Evolutionary conservation across 441 rosid species (phyloP).

Genomic region (Syzygium malaccense): DNA sequence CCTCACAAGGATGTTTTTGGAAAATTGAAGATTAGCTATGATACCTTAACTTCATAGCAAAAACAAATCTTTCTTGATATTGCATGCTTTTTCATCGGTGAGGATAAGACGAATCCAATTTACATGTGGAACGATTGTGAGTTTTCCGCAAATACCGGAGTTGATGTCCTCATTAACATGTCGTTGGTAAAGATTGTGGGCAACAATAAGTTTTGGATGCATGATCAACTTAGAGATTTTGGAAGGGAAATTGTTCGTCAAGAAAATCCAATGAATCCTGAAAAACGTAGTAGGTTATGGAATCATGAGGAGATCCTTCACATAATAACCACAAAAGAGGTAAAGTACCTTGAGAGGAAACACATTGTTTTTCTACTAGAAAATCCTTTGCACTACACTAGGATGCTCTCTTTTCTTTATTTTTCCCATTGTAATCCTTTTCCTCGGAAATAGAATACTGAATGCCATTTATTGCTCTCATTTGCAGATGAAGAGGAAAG

Average conservation of each 20-base stretch:
- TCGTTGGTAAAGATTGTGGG: not conserved
- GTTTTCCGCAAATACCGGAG: not conserved
- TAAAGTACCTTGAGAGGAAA: not conserved
- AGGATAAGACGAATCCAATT: not conserved
- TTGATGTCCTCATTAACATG: not conserved
- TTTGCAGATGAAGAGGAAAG: not conserved
- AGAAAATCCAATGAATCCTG: not conserved
- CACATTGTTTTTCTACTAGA: not conserved
- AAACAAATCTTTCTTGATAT: not conserved
- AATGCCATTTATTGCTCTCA: not conserved
- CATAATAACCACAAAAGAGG: not conserved
- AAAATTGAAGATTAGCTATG: not conserved
- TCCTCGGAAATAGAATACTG: not conserved
- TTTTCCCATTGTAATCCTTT: not conserved
- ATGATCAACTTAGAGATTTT: not conserved
- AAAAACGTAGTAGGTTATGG: not conserved
- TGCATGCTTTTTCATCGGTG: not conserved
- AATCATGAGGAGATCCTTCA: not conserved
- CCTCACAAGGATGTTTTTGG: not conserved
- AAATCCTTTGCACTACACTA: fast-evolving
- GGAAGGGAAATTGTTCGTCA: not conserved
- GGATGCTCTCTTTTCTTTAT: not conserved
- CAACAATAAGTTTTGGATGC: not conserved
- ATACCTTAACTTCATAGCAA: not conserved
- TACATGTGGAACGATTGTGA: not conserved